Evolutionary conservation across 2,329 filamentous ascomycete genomes (phyloP).

Genomic region (Graphiopsis chlorocephala): DNA sequence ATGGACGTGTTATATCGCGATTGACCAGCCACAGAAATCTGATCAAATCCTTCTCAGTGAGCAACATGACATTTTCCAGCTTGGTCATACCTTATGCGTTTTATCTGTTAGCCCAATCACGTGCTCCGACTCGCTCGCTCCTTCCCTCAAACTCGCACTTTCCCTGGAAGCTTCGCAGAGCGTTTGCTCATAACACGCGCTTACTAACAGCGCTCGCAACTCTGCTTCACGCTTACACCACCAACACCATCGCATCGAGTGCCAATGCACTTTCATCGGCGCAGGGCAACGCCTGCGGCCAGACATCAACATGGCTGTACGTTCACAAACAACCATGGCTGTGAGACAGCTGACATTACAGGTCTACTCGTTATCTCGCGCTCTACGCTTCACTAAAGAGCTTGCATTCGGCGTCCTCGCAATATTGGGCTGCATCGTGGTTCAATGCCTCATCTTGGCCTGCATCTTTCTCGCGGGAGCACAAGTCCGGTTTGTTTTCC

Average conservation of each 20-base stretch:
- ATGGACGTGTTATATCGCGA: background rate
- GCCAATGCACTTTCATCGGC: background rate
- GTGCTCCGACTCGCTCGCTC: background rate
- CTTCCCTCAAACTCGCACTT: background rate
- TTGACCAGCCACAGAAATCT: background rate
- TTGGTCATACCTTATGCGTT: too few species aligned
- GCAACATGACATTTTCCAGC: background rate
- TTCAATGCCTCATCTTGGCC: constrained; percentile 1
- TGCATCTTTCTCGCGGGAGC: background rate
- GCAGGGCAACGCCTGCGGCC: background rate
- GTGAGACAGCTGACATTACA: background rate
- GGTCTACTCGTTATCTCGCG: background rate
- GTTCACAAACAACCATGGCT: background rate
- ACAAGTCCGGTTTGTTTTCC: background rate
- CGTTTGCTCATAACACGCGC: background rate
- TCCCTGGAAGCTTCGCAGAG: background rate
- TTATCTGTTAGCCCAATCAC: background rate
- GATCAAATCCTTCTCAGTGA: too few species aligned
- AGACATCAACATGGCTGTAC: background rate
- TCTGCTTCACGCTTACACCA: background rate
- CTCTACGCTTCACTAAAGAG: background rate
- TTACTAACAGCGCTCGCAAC: background rate
- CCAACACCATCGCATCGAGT: background rate
- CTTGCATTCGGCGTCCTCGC: background rate
- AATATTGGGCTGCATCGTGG: background rate